Base-by-base conservation (phyloP, 345 rosid species). In the Aquilaria yunnanensis region DNA sequence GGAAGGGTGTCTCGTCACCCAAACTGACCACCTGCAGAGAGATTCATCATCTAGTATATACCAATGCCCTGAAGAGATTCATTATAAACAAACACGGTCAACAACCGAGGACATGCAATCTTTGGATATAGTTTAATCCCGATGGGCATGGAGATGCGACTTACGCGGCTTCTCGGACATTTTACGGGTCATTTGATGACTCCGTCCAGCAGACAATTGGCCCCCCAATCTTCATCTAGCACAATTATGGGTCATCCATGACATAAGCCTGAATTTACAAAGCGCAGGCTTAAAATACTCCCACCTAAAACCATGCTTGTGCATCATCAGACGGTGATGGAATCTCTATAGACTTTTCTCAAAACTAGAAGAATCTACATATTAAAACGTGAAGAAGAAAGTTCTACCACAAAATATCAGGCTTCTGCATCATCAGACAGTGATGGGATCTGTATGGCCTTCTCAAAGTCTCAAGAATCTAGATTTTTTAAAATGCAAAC, bases 381-480 rank as follows among this genome's bases (percentile, higher is more conserved):
- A 23, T 56, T 34, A 37, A 30, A 47, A 33, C 59, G 51, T 4
- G 13, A 23, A 54, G 47, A 49, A 5, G 41, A 30, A 14, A 37
- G 43, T 37, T 37, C 31, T 54, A 59, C 51, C 54, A 37, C 74
- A 45, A 43, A 56, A 59, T 66, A 55, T 46, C 12, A 56, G 49
- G 33, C 4, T 57, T 8, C 5, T 64, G 52, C 23, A 11, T 64
- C 60, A 51, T 14, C 63, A 57, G 66, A 76, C 37, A 16, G 63
- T 59, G 76, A 67, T 75, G 59, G 33, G 60, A 54, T 63, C 55
- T 56, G 13, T 32, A 16, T 59, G 57, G 64, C 68, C 71, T 56
- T 57, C 59, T 63, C 78, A 60, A 59, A 53, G 6, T 29, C 52
- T 45, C 55, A 66, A 75, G 75, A 56, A 71, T 66, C 63, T 51